Base-by-base conservation (phyloP, 441 rosid species). In the Aleurites moluccanus region DNA sequence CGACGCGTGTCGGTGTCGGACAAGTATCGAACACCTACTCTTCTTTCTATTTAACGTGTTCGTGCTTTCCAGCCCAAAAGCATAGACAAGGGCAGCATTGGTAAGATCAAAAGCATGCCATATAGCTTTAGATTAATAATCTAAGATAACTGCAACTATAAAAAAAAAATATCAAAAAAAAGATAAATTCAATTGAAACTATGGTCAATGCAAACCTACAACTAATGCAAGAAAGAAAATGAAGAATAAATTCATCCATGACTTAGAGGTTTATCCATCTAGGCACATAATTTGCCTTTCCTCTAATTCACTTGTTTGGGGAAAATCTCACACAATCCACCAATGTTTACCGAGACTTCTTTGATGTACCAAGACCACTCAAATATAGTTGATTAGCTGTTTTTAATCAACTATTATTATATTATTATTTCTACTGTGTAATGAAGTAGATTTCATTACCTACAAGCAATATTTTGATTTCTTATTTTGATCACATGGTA, bases 201-300 rank as follows among this genome's bases (percentile, higher is more conserved):
- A 27, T 10, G 10, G 10, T 30, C 38, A 45, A 25, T 45, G 23
- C 35, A 4, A 47, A 50, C n/a, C n/a, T 53, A 2, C 13, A 7
- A 27, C 33, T 47, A 23, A 67, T 6, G 25, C 62, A 33, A 69
- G 27, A 68, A 28, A 25, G 28, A 55, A 7, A 0, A n/a, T n/a
- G n/a, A n/a, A 52, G 20, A 30, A n/a, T 69, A 20, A 35, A 53
- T 27, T 20, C 60, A 69, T 69, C 13, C 15, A 33, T 33, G 33
- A 53, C 10, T n/a, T 33, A 30, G 28, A 30, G 57, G 33, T 33
- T 69, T 69, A 69, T 69, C 63, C 10, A n/a, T 40, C 50, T n/a
- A 40, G 30, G 9, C 30, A 10, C 28, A 64, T 61, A 28, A 10
- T 61, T 30, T 61, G 27, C 13, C 16, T 50, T 64, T 8, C 45